A percentile compares a stretch with the other conserved stretches of the same genome.
These are phyloP conservation scores for Coemansia umbellata DNA, from an alignment of 192 early-diverging fungal species.

Conservation along the genomic window DNA sequence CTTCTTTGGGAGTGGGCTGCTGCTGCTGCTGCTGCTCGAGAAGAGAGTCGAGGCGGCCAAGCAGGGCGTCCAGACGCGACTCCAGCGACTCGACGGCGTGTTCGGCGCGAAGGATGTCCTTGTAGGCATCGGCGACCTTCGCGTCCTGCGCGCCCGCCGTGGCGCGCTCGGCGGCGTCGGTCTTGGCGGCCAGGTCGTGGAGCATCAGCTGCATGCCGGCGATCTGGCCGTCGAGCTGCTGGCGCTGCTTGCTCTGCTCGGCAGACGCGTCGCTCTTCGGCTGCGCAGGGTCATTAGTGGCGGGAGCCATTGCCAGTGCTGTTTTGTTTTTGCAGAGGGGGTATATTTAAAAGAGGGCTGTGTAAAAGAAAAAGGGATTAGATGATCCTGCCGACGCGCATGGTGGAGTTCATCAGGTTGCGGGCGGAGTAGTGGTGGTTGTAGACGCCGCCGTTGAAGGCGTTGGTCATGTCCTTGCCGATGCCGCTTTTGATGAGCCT, in stretches of 20 bases:
- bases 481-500: conserved; percentile 64
- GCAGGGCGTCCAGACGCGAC: conserved; percentile 24
- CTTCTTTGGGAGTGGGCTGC: not conserved
- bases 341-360: not conserved
- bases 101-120: conserved; percentile 26
- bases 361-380: conserved; percentile 5
- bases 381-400: conserved; percentile 61
- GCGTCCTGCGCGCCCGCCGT: not conserved
- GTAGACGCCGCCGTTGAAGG: conserved; percentile 88
- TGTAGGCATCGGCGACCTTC: conserved; percentile 19
- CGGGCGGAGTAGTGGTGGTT: conserved; percentile 83
- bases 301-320: not conserved
- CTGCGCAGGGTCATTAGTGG: not conserved
- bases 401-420: conserved; percentile 68
- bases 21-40: conserved; percentile 6
- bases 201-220: conserved; percentile 17
- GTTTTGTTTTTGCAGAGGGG: not conserved
- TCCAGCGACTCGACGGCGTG: conserved; percentile 24
- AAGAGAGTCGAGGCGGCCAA: conserved; percentile 25
- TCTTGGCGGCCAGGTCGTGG: conserved; percentile 10
- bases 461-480: conserved; percentile 79
- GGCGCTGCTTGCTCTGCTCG: not conserved
- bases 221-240: conserved; percentile 9
- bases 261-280: not conserved
- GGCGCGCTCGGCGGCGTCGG: conserved; percentile 11